Evolutionary conservation across 2,329 filamentous ascomycete species (phyloP), one percentile per base, ranked within the genome.

Genomic region (Fusarium clavum): DNA sequence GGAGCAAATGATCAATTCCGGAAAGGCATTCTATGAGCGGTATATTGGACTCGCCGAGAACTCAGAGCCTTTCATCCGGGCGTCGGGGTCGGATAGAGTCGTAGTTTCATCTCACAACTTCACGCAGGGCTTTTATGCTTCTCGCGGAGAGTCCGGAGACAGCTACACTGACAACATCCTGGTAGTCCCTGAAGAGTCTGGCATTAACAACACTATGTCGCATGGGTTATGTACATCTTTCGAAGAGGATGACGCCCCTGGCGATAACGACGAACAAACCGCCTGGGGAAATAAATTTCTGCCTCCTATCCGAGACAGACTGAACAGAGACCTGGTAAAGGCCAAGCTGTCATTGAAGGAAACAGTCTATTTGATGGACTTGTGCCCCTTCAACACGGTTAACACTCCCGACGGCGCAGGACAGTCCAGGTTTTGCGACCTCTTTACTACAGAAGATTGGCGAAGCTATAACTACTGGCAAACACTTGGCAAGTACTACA

Each of bases 301-400:
- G 2, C 87, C 89, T 0, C 80, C 88, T 1, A 92, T 97, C 69
- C 85, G 86, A n/a, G 79, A 84, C 4, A 88, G 93, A 10, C 80
- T 97, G 43, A 94, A 94, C 76, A 74, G 81, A 16, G 87, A 91
- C 64, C 83, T 98, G 1, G 86, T 85, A 0, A 91, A 92, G 4
- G 90, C 87, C 8, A 88, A 91, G 65, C 78, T 97, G 44, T 87
- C 86, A 5, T 76, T 84, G 14, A 75, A 82, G 2, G 90, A 95
- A 34, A 88, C 90, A 1, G 83, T 94, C 60, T 87, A 86, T 61
- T 78, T 98, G 34, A 97, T 98, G 94, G 94, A 97, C 74, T 84
- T 97, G 64, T 98, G 94, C 75, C 91, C 94, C 0, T 97, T 94
- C 81, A 87, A 91, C 72, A 95, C 93, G 0, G 89, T 97, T n/a